phyloP scores from a whole-genome alignment of 2,329 filamentous ascomycete species.

The Aspergillus hiratsukae region DNA sequence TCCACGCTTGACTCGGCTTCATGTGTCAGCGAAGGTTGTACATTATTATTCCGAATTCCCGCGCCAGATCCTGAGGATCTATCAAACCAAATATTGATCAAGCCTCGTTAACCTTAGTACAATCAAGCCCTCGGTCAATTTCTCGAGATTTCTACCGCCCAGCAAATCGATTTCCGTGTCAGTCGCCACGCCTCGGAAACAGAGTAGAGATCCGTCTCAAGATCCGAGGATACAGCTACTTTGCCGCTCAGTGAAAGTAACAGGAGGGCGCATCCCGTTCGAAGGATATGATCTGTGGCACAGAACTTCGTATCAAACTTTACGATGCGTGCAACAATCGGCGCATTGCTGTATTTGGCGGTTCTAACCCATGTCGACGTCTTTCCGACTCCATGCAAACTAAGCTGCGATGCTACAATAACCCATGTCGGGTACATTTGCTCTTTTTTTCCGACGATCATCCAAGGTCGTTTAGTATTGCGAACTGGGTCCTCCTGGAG shows the following conservation, averaged over 20 bases:
- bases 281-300: background rate
- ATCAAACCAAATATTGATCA: background rate
- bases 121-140: background rate
- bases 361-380: background rate
- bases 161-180: background rate
- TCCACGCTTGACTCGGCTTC: background rate
- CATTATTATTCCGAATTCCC: background rate
- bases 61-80: background rate
- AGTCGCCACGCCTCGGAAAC: background rate
- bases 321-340: background rate
- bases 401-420: background rate
- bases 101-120: background rate
- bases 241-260: background rate
- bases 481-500: background rate
- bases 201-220: background rate
- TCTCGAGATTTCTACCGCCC: background rate
- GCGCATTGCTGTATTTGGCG: background rate
- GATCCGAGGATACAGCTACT: background rate
- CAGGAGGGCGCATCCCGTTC: background rate
- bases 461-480: background rate
- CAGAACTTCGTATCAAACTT: background rate
- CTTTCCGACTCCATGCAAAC: background rate
- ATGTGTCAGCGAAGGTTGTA: background rate
- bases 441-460: background rate
- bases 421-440: background rate